phyloP scores from a whole-genome alignment of 2,329 filamentous ascomycete genomes.

The Xylariaceae sp. region DNA sequence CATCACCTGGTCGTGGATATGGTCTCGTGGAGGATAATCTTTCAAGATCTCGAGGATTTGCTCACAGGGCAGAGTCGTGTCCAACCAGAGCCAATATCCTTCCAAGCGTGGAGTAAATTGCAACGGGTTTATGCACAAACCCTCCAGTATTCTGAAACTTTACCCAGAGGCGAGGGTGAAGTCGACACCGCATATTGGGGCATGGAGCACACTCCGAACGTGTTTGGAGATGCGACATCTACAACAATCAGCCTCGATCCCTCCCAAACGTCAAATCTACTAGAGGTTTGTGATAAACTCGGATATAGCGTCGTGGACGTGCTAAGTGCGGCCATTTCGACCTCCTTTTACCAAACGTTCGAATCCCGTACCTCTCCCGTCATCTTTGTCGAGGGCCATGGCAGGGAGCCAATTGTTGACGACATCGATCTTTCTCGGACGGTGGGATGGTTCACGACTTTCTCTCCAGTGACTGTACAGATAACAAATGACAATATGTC shows the following conservation, averaged over 20 bases:
- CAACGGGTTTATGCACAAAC: no score
- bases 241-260: not conserved
- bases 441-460: slow-evolving; percentile 10
- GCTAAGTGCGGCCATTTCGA: slow-evolving; percentile 2
- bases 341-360: slow-evolving; percentile 4
- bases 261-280: not conserved
- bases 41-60: no score
- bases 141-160: no score
- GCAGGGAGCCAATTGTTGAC: slow-evolving; percentile 3
- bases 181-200: no score
- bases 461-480: slow-evolving; percentile 1
- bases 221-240: slow-evolving; percentile 1
- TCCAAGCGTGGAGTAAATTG: no score
- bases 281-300: slow-evolving; percentile 4
- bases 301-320: slow-evolving; percentile 4
- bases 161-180: no score
- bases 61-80: no score
- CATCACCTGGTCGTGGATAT: no score
- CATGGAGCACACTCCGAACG: no score
- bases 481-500: not conserved
- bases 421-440: slow-evolving; percentile 6
- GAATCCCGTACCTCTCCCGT: not conserved
- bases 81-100: no score
- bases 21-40: no score
- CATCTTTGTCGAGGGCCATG: slow-evolving; percentile 9